Evolutionary conservation across 768 basidiomycete species (phyloP).

Genomic region (Lactarius vividus): DNA sequence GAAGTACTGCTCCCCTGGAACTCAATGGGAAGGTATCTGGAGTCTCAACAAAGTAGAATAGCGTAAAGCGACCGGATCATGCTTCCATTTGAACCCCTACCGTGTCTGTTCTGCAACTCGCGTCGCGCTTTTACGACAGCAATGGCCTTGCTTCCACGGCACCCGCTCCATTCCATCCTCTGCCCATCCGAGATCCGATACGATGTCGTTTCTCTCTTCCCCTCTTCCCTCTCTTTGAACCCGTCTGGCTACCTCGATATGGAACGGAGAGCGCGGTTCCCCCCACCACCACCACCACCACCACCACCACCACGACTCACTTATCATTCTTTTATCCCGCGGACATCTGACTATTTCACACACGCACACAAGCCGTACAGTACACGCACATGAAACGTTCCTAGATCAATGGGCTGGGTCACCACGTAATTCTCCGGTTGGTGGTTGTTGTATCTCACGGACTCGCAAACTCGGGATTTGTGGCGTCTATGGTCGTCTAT

Average conservation of each 20-base stretch:
- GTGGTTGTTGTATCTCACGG: conserved; percentile 7
- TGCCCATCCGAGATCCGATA: conserved; percentile 19
- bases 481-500: conserved; percentile 11
- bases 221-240: not conserved
- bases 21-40: conserved; percentile 26
- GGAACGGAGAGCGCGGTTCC: conserved; percentile 5
- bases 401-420: conserved; percentile 5
- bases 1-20: conserved; percentile 12
- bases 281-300: no score
- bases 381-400: conserved; percentile 6
- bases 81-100: not conserved
- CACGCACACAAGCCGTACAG: not conserved
- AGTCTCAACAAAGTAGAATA: conserved; percentile 20
- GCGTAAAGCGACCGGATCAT: not conserved
- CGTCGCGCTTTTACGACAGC: conserved; percentile 3
- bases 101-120: not conserved
- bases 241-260: conserved; percentile 1
- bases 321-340: conserved; percentile 5
- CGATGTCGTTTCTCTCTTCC: not conserved
- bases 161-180: conserved; percentile 9
- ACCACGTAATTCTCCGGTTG: conserved; percentile 11
- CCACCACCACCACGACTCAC: conserved; percentile 10
- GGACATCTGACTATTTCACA: not conserved
- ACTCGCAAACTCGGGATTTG: conserved; percentile 7
- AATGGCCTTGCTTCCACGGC: not conserved